Base-by-base conservation (phyloP, 495 filamentous ascomycete genomes). In the Trichoderma reesei region DNA sequence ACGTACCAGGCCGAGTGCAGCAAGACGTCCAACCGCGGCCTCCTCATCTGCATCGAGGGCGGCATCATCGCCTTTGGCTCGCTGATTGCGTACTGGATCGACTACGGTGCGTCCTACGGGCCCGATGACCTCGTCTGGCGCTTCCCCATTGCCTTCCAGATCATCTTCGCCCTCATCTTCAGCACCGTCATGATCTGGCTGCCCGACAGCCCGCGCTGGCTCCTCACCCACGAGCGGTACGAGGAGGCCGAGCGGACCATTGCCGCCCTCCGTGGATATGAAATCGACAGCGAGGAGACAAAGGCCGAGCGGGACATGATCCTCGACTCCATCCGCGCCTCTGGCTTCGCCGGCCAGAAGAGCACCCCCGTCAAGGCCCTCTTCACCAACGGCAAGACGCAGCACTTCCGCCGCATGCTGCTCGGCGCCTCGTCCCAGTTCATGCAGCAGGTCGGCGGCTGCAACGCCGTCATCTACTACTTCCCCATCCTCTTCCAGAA, bases 401-500 rank as follows among this genome's bases (percentile, higher is more conserved):
- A 88, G 69, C 83, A 88, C 67, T 82, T 86, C 71, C 82, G 85
- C 8, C 81, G 86, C 39, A 80, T 88, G 73, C 62, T 86, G 10
- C 76, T 89, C 20, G 86, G 86, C 3, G 72, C 81, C 34, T 80
- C 81, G 66, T 80, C 82, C 65, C 79, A 89, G 79, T 81, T 93
- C 68, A 88, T 92, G 80, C 90, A 93, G 75, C 90, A 94, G 68
- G 79, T 91, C 64, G 67, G 84, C 63, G 85, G 86, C 11, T 90
- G 88, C 74, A 92, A 92, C 65, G 89, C 88, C 13, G 87, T 90
- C 67, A 92, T 91, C 70, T 94, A 94, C 79, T 92, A 88, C 75
- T 88, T 89, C 66, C 88, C 89, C 0, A 82, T 92, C 46, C 81
- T 94, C 0, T 90, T 92, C 75, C 72, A 91, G 74, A 71, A 80